Evolutionary conservation across 176 grass and related monocot genomes (phyloP).

Genomic region (Oryza nivara): DNA sequence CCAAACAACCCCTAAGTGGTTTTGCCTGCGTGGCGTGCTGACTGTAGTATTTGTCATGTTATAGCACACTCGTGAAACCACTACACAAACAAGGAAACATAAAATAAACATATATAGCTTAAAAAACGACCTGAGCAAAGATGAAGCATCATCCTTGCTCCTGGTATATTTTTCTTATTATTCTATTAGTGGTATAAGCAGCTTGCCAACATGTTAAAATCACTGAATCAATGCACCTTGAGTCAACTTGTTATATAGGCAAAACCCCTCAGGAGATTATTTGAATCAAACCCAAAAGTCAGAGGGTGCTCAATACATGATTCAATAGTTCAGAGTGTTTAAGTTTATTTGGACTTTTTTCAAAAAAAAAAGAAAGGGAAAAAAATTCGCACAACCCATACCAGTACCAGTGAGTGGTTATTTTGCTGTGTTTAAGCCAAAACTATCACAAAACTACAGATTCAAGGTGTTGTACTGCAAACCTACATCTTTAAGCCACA

Average conservation of each 20-base stretch:
- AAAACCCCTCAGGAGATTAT: not conserved
- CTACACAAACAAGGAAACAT: not conserved
- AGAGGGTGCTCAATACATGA: not conserved
- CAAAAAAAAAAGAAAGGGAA: not conserved
- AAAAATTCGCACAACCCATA: slow-evolving; percentile 6
- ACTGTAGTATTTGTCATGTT: not conserved
- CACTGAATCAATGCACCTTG: not conserved
- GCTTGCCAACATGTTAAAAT: not conserved
- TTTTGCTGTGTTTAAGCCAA: slow-evolving; percentile 7
- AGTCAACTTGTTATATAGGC: not conserved
- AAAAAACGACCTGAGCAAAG: not conserved
- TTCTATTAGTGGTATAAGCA: not conserved
- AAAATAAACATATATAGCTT: not conserved
- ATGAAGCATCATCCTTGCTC: not conserved
- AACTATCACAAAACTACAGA: not conserved
- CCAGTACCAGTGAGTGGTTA: not conserved
- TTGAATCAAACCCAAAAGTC: not conserved
- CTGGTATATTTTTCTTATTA: not conserved
- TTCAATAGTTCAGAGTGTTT: not conserved
- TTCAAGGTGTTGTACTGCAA: not conserved
- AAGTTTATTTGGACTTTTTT: not conserved
- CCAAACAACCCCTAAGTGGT: not conserved
- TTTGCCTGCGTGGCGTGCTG: not conserved
- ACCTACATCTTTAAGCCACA: too few relatives aligned
- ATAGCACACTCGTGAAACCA: too few relatives aligned